phyloP scores from a whole-genome alignment of 1,284 basidiomycete genomes.

The Neonothopanus nambi region DNA sequence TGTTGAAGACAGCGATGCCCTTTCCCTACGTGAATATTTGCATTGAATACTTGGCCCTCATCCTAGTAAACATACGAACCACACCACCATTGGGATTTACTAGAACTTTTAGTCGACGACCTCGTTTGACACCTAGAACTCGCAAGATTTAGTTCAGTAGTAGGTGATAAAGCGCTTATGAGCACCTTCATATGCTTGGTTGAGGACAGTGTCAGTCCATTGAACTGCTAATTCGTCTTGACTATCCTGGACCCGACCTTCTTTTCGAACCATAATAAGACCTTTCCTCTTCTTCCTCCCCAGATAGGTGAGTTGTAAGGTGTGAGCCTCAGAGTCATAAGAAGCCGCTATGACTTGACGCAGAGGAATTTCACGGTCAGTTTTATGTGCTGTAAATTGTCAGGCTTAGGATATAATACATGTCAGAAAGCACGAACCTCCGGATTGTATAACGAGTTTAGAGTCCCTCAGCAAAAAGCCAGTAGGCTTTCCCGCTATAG shows the following conservation, averaged over 20 bases:
- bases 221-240: conserved; percentile 39
- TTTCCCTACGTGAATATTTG: conserved; percentile 58
- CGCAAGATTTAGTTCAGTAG: conserved; percentile 20
- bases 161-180: conserved; percentile 7
- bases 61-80: conserved; percentile 37
- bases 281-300: conserved; percentile 39
- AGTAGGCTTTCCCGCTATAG: too few relatives aligned
- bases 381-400: conserved; percentile 1
- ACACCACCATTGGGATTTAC: conserved; percentile 87
- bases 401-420: neutral
- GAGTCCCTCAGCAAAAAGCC: too few relatives aligned
- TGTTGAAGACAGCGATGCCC: conserved; percentile 59
- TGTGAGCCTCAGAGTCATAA: conserved; percentile 32
- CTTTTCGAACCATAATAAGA: conserved; percentile 41
- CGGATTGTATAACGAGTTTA: too few relatives aligned
- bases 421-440: too few relatives aligned
- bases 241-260: conserved; percentile 41
- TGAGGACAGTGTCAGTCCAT: conserved; percentile 62
- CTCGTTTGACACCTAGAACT: conserved; percentile 48
- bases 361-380: conserved; percentile 36
- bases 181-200: conserved; percentile 64
- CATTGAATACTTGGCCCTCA: neutral
- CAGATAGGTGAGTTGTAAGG: conserved; percentile 49
- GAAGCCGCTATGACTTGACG: conserved; percentile 54
- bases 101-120: conserved; percentile 62